Evolutionary conservation across 805 yeast species (phyloP), one percentile per base, ranked within the genome.

Genomic region (Henningerozyma blattae): DNA sequence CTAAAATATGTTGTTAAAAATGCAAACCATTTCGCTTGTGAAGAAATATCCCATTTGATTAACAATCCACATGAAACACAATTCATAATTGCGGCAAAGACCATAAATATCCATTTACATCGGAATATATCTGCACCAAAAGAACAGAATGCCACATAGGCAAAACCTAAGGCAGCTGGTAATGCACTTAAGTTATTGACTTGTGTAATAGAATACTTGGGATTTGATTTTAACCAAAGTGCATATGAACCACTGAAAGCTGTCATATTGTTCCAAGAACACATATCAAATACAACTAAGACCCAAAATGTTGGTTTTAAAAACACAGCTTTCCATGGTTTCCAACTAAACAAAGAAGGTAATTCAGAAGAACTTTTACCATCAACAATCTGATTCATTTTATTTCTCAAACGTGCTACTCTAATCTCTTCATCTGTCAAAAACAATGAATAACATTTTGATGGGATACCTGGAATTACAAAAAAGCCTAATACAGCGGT

Each of bases 231-330:
- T 32, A 80, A 62, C 87, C 87, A 78, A 37, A 80, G 58, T 4
- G 70, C 53, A 46, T 68, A 75, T 9, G 75, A 64, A 12, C 80
- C 79, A 31, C 72, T 62, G 15, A 67, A 59, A 2, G 72, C 67
- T 39, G 72, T 74, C 50, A 68, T 68, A 47, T 71, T 70, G 56
- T 77, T 76, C 75, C 77, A 74, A 34, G 78, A 72, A 44, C 75
- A 62, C 25, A 73, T 63, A 43, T 72, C 70, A 57, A 72, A 70
- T 5, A 72, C 53, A 5, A 68, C 54, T 19, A 78, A 50, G 2
- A 72, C 64, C 55, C 75, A 76, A 38, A 79, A 64, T 33, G 71
- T 70, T 65, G 78, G 70, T 3, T 68, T 55, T 7, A 62, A 52
- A 38, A 75, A 63, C 3, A 71, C 67, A 31, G 60, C 56, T 42